phyloP scores from a whole-genome alignment of 2,329 filamentous ascomycete species.

The Fusarium sp. region DNA sequence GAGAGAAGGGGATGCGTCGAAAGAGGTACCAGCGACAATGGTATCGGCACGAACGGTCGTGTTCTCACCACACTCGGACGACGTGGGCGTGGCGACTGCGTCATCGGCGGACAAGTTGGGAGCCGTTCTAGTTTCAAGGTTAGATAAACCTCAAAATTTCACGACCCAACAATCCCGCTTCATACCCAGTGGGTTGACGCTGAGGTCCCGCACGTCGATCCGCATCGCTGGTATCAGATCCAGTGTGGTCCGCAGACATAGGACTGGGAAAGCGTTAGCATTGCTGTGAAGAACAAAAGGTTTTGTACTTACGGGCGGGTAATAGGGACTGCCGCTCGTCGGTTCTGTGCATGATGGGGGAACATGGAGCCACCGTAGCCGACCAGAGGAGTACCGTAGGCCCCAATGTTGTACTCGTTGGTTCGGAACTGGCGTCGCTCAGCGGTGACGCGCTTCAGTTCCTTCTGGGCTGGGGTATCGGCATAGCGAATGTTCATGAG shows the following conservation, averaged over 20 bases:
- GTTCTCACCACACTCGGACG: conserved; percentile 65
- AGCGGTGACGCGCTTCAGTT: conserved; percentile 94
- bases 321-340: conserved; percentile 45
- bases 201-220: conserved; percentile 50
- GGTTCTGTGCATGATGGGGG: conserved; percentile 54
- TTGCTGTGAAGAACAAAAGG: neutral
- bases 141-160: conserved; percentile 47
- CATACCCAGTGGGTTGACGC: conserved; percentile 53
- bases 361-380: conserved; percentile 60
- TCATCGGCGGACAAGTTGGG: conserved; percentile 57
- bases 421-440: conserved; percentile 95
- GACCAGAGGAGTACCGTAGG: conserved; percentile 72
- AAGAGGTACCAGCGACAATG: conserved; percentile 57
- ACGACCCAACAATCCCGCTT: conserved; percentile 40
- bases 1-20: conserved; percentile 59
- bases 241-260: neutral
- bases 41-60: conserved; percentile 66
- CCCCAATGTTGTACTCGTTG: conserved; percentile 88
- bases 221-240: conserved; percentile 28
- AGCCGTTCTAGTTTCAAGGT: conserved; percentile 52
- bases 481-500: conserved; percentile 95
- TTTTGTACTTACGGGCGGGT: conserved; percentile 49
- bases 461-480: conserved; percentile 95
- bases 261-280: conserved; percentile 30
- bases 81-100: conserved; percentile 54